Evolutionary conservation across 768 basidiomycete species (phyloP).

Genomic region (Suillus variegatus): DNA sequence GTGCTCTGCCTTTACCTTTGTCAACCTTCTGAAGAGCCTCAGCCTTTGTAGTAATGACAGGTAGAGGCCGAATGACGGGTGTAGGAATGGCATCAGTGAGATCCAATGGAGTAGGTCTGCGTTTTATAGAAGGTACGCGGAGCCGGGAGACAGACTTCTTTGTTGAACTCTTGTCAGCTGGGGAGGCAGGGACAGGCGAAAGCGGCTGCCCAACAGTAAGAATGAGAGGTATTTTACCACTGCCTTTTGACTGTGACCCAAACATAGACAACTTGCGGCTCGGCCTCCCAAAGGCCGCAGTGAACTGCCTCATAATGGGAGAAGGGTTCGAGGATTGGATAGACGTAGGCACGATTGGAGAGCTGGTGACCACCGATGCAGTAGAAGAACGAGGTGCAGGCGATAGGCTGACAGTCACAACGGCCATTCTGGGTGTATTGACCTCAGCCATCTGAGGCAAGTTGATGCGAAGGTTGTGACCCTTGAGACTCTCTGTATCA

Average conservation of each 20-base stretch:
- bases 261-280: conserved; percentile 1
- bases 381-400: conserved; percentile 9
- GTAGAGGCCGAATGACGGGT: conserved; percentile 5
- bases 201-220: conserved; percentile 4
- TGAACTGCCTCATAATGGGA: conserved; percentile 6
- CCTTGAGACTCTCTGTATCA: conserved; percentile 13
- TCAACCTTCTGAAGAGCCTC: conserved; percentile 7
- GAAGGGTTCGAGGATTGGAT: not conserved
- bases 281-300: not conserved
- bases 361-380: not conserved
- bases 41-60: not conserved
- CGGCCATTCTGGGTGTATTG: not conserved
- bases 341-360: not conserved
- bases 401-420: conserved; percentile 5
- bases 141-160: conserved; percentile 16
- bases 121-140: conserved; percentile 10
- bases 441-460: not conserved
- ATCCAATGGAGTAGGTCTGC: conserved; percentile 4
- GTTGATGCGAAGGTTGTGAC: conserved; percentile 9
- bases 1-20: conserved; percentile 16
- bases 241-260: not conserved
- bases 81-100: not conserved
- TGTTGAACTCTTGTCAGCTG: not conserved
- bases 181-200: not conserved
- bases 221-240: conserved; percentile 14